Base-by-base conservation (phyloP, 768 basidiomycete species). In the Leccinum disarticulatum region DNA sequence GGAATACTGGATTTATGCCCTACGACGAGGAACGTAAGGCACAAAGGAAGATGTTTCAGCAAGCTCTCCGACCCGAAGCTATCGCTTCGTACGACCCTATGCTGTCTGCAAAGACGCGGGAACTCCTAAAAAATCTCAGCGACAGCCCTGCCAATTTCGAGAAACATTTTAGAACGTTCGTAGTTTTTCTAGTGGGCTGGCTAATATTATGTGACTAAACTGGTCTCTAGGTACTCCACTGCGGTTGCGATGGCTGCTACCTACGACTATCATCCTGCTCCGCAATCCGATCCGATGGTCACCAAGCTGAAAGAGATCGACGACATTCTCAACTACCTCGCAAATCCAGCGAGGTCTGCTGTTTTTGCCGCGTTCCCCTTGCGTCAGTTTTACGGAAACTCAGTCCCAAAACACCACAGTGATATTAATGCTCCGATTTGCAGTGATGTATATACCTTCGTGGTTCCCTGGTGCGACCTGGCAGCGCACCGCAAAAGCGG, bases 201-300 rank as follows among this genome's bases (percentile, higher is more conserved):
- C 13, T 19, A 27, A 22, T 22, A 22, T 22, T 17, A 41, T 8
- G 38, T 36, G n/a, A 11, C 17, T 49, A 19, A 61, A n/a, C 4
- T 27, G 46, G 6, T 17, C 19, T 17, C 19, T 31, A 61, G 60
- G 14, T 58, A 27, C 4, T 38, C 60, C n/a, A 61, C 60, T n/a
- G 56, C 60, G 1, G 58, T 61, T 22, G 41, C 60, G 11, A 61
- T 61, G 57, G 60, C 56, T 19, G 60, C 57, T 13, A 61, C 60
- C 25, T 58, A 58, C 4, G 60, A 59, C 31, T 59, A 61, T 27
- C 60, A 61, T 19, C 56, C 48, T 14, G 57, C 52, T 28, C 57
- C 57, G 0, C 56, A 47, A 27, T 53, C 57, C 38, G 60, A 61
- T 19, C 60, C 60, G 52, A 58, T 61, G 60, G 60, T 61, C 10